A percentile compares a stretch with the other conserved stretches of the same genome.
These are phyloP conservation scores for Pinus taeda DNA, from an alignment of 75 land plant genomes.

Conservation along the genomic window DNA sequence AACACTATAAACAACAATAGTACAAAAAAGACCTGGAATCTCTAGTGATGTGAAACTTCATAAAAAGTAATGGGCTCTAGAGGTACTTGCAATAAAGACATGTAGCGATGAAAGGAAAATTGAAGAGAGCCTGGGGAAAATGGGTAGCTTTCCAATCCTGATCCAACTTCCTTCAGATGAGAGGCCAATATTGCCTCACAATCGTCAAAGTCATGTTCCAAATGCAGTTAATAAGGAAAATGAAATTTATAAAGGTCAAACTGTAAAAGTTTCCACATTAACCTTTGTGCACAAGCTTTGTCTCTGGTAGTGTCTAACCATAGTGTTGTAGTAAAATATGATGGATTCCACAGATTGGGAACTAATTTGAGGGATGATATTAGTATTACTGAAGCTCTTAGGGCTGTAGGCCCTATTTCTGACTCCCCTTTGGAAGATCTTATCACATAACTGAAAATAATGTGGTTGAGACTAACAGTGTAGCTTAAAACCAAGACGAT, in stretches of 20 bases:
- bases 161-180: conserved; percentile 78
- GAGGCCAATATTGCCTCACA: conserved; percentile 61
- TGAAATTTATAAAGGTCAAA: conserved; percentile 78
- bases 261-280: conserved; percentile 84
- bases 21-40: conserved; percentile 7
- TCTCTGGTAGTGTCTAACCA: conserved; percentile 22
- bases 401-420: conserved; percentile 72
- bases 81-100: conserved; percentile 85
- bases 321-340: conserved; percentile 15
- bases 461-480: conserved; percentile 1
- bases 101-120: conserved; percentile 13
- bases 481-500: conserved; percentile 13
- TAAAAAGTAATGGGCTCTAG: conserved; percentile 91
- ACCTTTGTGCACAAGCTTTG: conserved; percentile 83
- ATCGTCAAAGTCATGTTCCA: conserved; percentile 76
- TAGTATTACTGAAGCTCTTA: conserved; percentile 53
- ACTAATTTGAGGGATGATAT: conserved; percentile 11
- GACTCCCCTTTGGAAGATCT: conserved; percentile 87
- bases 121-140: conserved; percentile 26
- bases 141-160: conserved; percentile 65
- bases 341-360: neutral
- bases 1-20: conserved; percentile 3
- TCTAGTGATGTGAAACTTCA: conserved; percentile 43
- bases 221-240: conserved; percentile 83
- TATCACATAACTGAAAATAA: neutral